Evolutionary conservation across 306 rosid genomes (phyloP).

Genomic region (Delonix regia): DNA sequence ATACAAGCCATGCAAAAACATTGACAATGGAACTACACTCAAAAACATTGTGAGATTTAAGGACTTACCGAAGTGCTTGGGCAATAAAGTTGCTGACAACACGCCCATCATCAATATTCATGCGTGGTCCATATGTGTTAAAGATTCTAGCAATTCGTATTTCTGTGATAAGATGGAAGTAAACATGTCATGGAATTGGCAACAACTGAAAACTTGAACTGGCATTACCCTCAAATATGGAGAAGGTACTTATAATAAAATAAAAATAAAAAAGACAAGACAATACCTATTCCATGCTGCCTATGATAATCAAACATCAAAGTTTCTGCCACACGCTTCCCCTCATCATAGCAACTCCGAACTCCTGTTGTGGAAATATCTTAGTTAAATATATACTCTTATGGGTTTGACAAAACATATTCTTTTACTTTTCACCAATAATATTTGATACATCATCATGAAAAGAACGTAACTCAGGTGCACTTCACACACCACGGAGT

Average conservation of each 20-base stretch:
- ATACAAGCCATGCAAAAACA: neutral
- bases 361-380: constrained; percentile 58
- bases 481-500: neutral
- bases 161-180: constrained; percentile 47
- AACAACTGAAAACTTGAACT: neutral
- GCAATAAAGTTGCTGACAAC: constrained; percentile 96
- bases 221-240: neutral
- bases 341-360: constrained; percentile 97
- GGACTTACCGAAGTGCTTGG: constrained; percentile 82
- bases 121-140: constrained; percentile 93
- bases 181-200: neutral
- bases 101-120: constrained; percentile 95
- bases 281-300: constrained; percentile 87
- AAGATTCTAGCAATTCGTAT: constrained; percentile 94
- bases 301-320: constrained; percentile 97
- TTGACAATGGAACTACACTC: constrained; percentile 6
- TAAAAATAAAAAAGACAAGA: neutral
- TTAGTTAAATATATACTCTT: constrained; percentile 25
- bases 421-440: neutral
- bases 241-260: neutral
- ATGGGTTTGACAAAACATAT: neutral
- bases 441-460: neutral
- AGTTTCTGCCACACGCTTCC: constrained; percentile 97
- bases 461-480: neutral
- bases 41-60: constrained; percentile 13